Conservation (phyloP, 1,139 yeast species). For the Martiniozyma asiatica region DNA sequence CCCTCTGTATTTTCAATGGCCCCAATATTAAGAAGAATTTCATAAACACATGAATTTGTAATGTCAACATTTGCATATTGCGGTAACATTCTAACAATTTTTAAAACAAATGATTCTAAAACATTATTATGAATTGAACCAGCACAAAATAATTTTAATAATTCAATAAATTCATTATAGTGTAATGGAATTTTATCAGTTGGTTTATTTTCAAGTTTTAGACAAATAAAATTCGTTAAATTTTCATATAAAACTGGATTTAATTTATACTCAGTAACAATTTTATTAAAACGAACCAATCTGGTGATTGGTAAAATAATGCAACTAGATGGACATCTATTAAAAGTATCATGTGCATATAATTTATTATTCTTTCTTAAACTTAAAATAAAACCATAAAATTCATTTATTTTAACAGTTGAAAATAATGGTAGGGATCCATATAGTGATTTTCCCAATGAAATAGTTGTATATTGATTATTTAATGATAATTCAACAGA, state of each 20-base stretch:
- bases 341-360: slow-evolving; percentile 25
- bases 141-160: slow-evolving; percentile 38
- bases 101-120: slow-evolving; percentile 28
- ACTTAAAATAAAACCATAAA: slow-evolving; percentile 34
- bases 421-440: slow-evolving; percentile 13
- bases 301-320: slow-evolving; percentile 35
- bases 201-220: slow-evolving; percentile 1
- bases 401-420: slow-evolving; percentile 17
- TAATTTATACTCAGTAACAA: slow-evolving; percentile 25
- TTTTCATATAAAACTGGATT: slow-evolving; percentile 17
- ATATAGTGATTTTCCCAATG: slow-evolving; percentile 19
- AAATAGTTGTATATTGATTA: slow-evolving; percentile 16
- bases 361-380: slow-evolving; percentile 36
- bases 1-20: slow-evolving; percentile 26
- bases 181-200: slow-evolving; percentile 16
- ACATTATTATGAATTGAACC: slow-evolving; percentile 35
- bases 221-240: slow-evolving; percentile 11
- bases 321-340: slow-evolving; percentile 33
- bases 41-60: slow-evolving; percentile 37
- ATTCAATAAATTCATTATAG: slow-evolving; percentile 27
- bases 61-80: slow-evolving; percentile 26
- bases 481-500: slow-evolving; percentile 13
- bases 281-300: slow-evolving; percentile 22
- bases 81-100: slow-evolving; percentile 18
- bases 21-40: slow-evolving; percentile 26